Conservation (phyloP, 305 asterid genomes). For the Nicotiana rustica region DNA sequence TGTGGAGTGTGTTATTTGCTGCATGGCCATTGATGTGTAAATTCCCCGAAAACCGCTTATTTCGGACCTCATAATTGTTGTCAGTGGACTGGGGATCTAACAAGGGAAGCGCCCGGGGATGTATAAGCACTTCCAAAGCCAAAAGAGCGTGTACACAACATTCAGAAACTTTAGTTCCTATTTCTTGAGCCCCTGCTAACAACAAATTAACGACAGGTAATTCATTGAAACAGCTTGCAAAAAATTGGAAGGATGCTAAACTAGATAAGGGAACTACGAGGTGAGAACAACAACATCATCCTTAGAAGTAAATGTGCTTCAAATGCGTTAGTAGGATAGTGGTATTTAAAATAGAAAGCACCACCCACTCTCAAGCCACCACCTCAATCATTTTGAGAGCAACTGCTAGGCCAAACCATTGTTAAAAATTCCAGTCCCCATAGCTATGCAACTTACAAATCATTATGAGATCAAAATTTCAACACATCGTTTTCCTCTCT, state of each 20-base stretch:
- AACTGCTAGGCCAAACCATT: conserved; percentile 28
- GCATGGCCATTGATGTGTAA: conserved; percentile 38
- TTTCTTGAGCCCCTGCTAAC: conserved; percentile 62
- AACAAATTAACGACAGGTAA: not conserved
- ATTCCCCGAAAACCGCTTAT: conserved; percentile 45
- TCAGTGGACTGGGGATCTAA: conserved; percentile 48
- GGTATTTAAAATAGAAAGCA: not conserved
- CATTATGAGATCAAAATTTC: not conserved
- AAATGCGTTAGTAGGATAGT: not conserved
- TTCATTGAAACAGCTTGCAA: not conserved
- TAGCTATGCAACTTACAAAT: not conserved
- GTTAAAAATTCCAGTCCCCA: not conserved
- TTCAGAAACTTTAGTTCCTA: conserved; percentile 62
- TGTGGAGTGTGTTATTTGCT: conserved; percentile 41
- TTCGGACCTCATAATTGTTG: conserved; percentile 41
- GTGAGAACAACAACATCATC: not conserved
- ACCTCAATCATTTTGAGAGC: conserved; percentile 6
- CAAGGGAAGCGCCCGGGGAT: conserved; percentile 72
- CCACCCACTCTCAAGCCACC: conserved; percentile 2
- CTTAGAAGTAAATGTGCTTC: not conserved
- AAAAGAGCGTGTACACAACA: conserved; percentile 69
- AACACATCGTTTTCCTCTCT: not conserved
- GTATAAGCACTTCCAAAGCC: conserved; percentile 79
- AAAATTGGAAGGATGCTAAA: not conserved
- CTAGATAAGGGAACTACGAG: not conserved